Base-by-base conservation (phyloP, 2,329 filamentous ascomycete genomes). In the Colletotrichum tropicicola region DNA sequence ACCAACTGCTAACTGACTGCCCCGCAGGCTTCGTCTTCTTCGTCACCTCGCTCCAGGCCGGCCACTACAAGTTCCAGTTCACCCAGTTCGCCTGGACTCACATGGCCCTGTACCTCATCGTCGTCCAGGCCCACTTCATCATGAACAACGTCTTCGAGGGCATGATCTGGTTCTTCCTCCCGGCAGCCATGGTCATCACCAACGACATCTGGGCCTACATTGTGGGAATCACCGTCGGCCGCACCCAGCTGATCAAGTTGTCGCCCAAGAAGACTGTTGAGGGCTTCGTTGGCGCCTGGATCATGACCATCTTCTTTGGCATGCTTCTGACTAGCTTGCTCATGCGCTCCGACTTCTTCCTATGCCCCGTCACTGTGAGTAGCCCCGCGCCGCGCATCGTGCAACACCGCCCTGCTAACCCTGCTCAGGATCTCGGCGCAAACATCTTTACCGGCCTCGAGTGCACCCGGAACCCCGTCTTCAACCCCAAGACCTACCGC, bases 121-220 rank as follows among this genome's bases (percentile, higher is more conserved):
- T 98, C 39, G 94, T 97, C 6, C 94, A 99, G 79, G 94, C 96
- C 13, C 96, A 99, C 78, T 99, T 99, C 78, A 93, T 98, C 82
- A 98, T 99, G 93, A 99, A 99, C 86, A 99, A 99, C 80, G 92
- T 99, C 70, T 97, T 99, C 72, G 96, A 99, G 82, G 96, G 96
- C 82, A 94, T 99, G 92, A 97, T 99, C 77, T 99, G 96, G 96
- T 98, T 99, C 85, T 98, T 98, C 86, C 82, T 99, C 45, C 96
- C 96, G 7, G 94, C 93, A 7, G 91, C 93, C 56, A 87, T 99
- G 72, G 96, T 99, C 77, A 97, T 99, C 76, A 98, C 93, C 68
- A 99, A 99, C 79, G 96, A 99, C 76, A 99, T 99, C 69, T 98
- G 97, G 73, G 96, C 96, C 72, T 99, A 99, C 77, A 89, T 99